A percentile compares a stretch with the other conserved stretches of the same genome.
Conservation (phyloP, 176 grass and related monocot species). For the Rhynchospora pubera region DNA sequence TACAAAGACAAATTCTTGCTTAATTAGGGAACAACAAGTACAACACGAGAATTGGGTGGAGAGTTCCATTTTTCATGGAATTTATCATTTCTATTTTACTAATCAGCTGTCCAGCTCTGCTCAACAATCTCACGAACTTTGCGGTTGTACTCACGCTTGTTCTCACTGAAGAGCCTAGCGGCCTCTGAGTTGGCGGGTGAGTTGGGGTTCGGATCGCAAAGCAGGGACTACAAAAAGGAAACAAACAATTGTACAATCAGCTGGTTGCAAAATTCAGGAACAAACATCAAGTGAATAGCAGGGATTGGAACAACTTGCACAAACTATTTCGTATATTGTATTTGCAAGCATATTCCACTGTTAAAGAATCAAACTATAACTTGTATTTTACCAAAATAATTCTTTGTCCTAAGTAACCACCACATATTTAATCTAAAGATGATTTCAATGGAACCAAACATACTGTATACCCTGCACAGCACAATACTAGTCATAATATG, state of each 20-base stretch:
- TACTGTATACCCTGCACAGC: background rate
- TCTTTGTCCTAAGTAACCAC: background rate
- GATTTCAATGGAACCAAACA: background rate
- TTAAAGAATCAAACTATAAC: background rate
- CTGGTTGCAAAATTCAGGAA: background rate
- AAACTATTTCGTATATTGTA: background rate
- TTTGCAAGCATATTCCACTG: background rate
- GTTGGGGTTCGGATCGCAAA: slow-evolving; percentile 89
- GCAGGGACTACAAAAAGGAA: slow-evolving; percentile 53
- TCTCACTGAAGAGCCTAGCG: slow-evolving; percentile 79
- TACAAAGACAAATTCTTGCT: slow-evolving; percentile 18
- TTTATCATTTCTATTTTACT: slow-evolving; percentile 9
- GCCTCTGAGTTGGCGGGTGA: slow-evolving; percentile 92
- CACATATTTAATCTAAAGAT: background rate
- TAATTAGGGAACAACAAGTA: slow-evolving; percentile 20
- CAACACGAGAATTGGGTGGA: slow-evolving; percentile 23
- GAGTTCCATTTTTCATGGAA: slow-evolving; percentile 27
- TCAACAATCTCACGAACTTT: slow-evolving; percentile 76
- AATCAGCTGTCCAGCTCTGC: slow-evolving; percentile 96
- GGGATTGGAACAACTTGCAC: background rate
- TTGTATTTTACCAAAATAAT: background rate
- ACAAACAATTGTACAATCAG: slow-evolving; percentile 1
- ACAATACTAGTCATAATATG: background rate
- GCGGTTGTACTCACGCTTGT: slow-evolving; percentile 91
- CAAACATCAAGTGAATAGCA: background rate